These are phyloP conservation scores for Termitomyces sp. DNA, from an alignment of 768 basidiomycete species.

Conservation along the genomic window DNA sequence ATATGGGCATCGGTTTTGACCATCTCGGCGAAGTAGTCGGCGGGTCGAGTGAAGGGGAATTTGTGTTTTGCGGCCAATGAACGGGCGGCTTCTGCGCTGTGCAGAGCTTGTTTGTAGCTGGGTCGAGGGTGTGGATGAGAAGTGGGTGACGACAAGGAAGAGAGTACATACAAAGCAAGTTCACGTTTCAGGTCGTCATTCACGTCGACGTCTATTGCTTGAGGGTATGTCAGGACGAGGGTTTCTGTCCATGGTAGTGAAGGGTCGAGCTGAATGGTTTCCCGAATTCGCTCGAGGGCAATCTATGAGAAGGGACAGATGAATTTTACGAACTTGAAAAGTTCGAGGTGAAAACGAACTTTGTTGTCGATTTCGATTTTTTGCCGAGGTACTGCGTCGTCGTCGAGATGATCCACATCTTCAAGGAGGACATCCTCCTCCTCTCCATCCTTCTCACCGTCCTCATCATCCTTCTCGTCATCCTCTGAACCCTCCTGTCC, in stretches of 20 bases:
- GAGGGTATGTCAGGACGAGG: constrained; percentile 66
- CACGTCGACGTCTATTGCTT: constrained; percentile 73
- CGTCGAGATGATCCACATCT: constrained; percentile 71
- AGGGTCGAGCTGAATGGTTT: constrained; percentile 71
- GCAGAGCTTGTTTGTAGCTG: constrained; percentile 95
- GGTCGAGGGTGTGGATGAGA: not conserved
- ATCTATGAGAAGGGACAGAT: constrained; percentile 38
- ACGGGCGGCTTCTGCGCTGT: constrained; percentile 75
- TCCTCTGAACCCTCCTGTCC: constrained; percentile 62
- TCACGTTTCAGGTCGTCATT: constrained; percentile 92
- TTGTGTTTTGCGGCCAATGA: constrained; percentile 75
- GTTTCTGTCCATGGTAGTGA: constrained; percentile 86
- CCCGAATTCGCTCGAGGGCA: constrained; percentile 79
- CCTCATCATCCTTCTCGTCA: constrained; percentile 40
- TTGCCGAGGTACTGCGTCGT: constrained; percentile 78
- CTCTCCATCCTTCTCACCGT: constrained; percentile 32
- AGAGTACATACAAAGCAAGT: constrained; percentile 79
- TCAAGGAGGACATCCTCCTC: constrained; percentile 61
- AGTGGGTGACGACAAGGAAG: not conserved
- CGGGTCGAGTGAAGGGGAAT: constrained; percentile 85
- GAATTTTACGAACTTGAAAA: not conserved
- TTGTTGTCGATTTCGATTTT: constrained; percentile 84
- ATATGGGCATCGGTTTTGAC: constrained; percentile 96
- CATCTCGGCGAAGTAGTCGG: constrained; percentile 99
- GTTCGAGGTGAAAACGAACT: constrained; percentile 38